A percentile compares a stretch with the other conserved stretches of the same genome.
These are phyloP conservation scores for Singerocomus rubriflavus DNA, from an alignment of 1,284 basidiomycete species.

Conservation along the genomic window DNA sequence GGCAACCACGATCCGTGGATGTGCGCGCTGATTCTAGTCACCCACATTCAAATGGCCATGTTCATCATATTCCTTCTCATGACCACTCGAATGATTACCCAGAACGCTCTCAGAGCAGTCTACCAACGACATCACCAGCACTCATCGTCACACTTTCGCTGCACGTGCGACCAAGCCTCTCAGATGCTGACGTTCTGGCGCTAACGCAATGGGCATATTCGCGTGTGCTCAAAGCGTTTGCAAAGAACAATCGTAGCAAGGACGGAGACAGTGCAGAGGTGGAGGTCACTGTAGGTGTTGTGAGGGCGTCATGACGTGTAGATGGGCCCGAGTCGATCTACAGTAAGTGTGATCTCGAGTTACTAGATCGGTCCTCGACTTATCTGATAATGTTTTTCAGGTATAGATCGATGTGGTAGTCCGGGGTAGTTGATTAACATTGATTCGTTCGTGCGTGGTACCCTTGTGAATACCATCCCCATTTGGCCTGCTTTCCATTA, in stretches of 20 bases:
- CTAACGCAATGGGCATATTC: slow-evolving; percentile 75
- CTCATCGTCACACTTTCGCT: slow-evolving; percentile 82
- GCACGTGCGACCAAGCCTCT: slow-evolving; percentile 67
- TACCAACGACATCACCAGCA: slow-evolving; percentile 34
- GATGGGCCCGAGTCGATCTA: neutral
- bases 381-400: neutral
- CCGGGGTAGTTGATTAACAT: slow-evolving; percentile 5
- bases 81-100: slow-evolving; percentile 2
- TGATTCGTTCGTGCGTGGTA: slow-evolving; percentile 2
- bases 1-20: slow-evolving; percentile 19
- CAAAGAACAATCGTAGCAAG: slow-evolving; percentile 31
- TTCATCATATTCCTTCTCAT: slow-evolving; percentile 7
- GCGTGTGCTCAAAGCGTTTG: slow-evolving; percentile 47
- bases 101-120: neutral
- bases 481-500: neutral
- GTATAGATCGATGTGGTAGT: neutral
- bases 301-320: slow-evolving; percentile 30
- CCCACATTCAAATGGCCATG: slow-evolving; percentile 11
- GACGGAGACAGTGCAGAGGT: slow-evolving; percentile 31
- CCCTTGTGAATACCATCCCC: slow-evolving; percentile 14
- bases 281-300: slow-evolving; percentile 50
- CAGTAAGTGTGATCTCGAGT: slow-evolving; percentile 7
- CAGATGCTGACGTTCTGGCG: slow-evolving; percentile 70
- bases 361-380: neutral
- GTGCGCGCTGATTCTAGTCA: neutral